A percentile compares a stretch with the other conserved stretches of the same genome.
Evolutionary conservation across 208 protist species (phyloP).

Genomic region (Trypanosoma platydactyli): DNA sequence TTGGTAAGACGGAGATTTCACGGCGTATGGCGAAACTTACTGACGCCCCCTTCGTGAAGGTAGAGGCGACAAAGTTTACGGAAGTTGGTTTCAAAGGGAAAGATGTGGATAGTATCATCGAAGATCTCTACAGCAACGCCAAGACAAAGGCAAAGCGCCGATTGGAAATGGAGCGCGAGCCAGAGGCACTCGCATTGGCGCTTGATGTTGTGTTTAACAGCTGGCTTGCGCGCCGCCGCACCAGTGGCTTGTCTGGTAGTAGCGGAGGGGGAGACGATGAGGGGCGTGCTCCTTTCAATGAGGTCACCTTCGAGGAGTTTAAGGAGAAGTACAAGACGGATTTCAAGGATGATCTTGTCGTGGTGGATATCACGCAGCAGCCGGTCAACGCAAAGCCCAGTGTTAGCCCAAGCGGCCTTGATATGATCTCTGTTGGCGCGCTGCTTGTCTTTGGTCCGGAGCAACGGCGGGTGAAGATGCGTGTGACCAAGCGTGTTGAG

Average conservation of each 20-base stretch:
- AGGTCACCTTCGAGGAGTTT: conserved; percentile 81
- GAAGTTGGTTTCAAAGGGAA: conserved; percentile 96
- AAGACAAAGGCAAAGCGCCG: conserved; percentile 85
- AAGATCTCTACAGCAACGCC: conserved; percentile 93
- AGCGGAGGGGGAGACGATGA: conserved; percentile 23
- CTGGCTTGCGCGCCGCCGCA: conserved; percentile 49
- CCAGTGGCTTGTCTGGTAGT: conserved; percentile 4
- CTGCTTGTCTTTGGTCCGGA: conserved; percentile 61
- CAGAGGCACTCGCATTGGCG: conserved; percentile 76
- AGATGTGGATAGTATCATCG: conserved; percentile 97
- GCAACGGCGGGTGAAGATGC: conserved; percentile 44
- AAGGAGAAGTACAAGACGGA: conserved; percentile 71
- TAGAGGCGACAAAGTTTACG: conserved; percentile 98
- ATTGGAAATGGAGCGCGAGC: conserved; percentile 61
- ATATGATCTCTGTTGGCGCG: conserved; percentile 65
- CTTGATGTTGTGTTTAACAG: conserved; percentile 75
- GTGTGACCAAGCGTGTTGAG: conserved; percentile 66
- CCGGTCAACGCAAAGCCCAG: conserved; percentile 27
- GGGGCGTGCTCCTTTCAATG: conserved; percentile 4
- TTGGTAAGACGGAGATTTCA: conserved; percentile 96
- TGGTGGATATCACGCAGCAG: conserved; percentile 66
- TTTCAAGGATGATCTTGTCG: conserved; percentile 75
- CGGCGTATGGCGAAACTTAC: conserved; percentile 96
- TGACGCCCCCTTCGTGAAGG: conserved; percentile 97
- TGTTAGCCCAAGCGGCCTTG: conserved; percentile 32